A percentile compares a stretch with the other conserved stretches of the same genome.
Conservation (phyloP, 169 alveolate species). For the Plasmodium relictum region DNA sequence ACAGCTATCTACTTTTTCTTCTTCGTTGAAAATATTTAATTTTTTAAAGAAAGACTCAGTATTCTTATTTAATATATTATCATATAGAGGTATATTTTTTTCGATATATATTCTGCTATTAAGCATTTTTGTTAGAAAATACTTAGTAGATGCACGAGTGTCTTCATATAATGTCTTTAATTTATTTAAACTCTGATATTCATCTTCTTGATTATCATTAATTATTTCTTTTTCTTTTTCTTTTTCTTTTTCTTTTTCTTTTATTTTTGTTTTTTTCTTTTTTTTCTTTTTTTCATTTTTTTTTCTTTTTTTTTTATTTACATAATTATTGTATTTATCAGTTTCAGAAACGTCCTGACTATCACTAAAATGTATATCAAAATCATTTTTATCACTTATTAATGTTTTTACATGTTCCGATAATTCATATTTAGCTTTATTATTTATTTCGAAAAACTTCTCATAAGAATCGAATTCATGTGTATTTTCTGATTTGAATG, state of each 20-base stretch:
- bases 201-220: conserved; percentile 7
- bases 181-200: conserved; percentile 21
- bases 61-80: conserved; percentile 50
- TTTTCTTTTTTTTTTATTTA: conserved; percentile 26
- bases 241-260: conserved; percentile 17
- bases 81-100: conserved; percentile 48
- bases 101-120: conserved; percentile 14
- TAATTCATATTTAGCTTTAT: conserved; percentile 53
- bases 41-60: conserved; percentile 33
- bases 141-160: conserved; percentile 26
- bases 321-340: conserved; percentile 2
- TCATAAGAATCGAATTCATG: conserved; percentile 24
- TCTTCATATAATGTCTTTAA: conserved; percentile 41
- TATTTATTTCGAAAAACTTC: conserved; percentile 39
- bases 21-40: conserved; percentile 40
- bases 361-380: conserved; percentile 1
- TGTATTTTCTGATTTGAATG: conserved; percentile 19
- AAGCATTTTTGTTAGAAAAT: conserved; percentile 36
- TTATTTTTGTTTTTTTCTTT: conserved; percentile 15
- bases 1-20: background rate
- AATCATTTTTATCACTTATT: conserved; percentile 23
- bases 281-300: conserved; percentile 14
- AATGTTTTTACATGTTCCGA: conserved; percentile 66
- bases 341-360: background rate
- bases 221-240: conserved; percentile 10